Evolutionary conservation across 495 filamentous ascomycete genomes (phyloP).

Genomic region (Penicillium cataractarum): DNA sequence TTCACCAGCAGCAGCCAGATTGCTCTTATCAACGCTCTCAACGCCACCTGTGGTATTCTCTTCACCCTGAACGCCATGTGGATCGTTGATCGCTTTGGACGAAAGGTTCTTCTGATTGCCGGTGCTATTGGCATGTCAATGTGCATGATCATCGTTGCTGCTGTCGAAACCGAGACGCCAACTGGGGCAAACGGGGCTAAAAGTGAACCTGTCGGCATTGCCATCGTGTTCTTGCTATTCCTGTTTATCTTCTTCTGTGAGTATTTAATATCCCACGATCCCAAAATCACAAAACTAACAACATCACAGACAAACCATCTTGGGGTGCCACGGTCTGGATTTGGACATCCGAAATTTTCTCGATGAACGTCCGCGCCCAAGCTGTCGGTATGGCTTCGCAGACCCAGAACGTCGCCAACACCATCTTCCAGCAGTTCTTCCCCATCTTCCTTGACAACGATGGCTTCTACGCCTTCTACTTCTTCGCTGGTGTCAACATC

Average conservation of each 20-base stretch:
- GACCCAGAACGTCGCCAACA: constrained; percentile 67
- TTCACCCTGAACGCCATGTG: constrained; percentile 76
- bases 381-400: constrained; percentile 71
- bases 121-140: constrained; percentile 73
- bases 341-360: constrained; percentile 67
- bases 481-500: constrained; percentile 58
- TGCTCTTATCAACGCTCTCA: constrained; percentile 69
- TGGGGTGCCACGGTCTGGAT: constrained; percentile 72
- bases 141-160: constrained; percentile 67
- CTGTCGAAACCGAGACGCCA: constrained; percentile 65
- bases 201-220: constrained; percentile 59
- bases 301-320: constrained; percentile 58
- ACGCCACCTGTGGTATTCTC: constrained; percentile 67
- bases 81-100: constrained; percentile 68
- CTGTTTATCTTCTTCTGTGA: constrained; percentile 68
- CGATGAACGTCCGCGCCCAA: constrained; percentile 68
- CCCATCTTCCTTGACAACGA: constrained; percentile 62
- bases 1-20: constrained; percentile 56
- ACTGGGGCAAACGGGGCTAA: constrained; percentile 49
- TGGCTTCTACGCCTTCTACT: constrained; percentile 57
- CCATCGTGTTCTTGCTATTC: constrained; percentile 65
- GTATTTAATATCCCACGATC: constrained; percentile 10
- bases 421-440: constrained; percentile 69
- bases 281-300: constrained; percentile 18
- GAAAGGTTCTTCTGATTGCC: constrained; percentile 67